phyloP scores from a whole-genome alignment of 345 rosid species.

The Camelina sativa region DNA sequence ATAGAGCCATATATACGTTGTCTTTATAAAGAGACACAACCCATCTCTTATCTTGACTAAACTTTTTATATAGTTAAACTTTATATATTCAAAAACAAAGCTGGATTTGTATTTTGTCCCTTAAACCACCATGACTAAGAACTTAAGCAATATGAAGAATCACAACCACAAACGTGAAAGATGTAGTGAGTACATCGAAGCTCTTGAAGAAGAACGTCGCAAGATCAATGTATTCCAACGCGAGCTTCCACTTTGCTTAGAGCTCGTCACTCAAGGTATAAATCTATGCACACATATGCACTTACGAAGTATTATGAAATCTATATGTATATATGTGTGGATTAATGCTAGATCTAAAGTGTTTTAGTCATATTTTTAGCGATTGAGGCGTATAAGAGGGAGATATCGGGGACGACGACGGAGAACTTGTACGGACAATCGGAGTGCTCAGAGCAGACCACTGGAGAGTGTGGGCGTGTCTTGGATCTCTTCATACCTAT shows the following conservation, averaged over 20 bases:
- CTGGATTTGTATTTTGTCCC: conserved; percentile 9
- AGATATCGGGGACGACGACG: conserved; percentile 66
- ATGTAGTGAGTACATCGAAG: conserved; percentile 64
- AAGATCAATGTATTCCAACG: conserved; percentile 92
- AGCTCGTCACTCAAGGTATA: conserved; percentile 83
- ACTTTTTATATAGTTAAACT: not conserved
- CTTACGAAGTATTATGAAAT: not conserved
- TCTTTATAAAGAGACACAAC: conserved; percentile 41
- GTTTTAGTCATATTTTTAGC: conserved; percentile 49
- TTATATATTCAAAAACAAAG: not conserved
- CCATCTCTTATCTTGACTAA: conserved; percentile 15
- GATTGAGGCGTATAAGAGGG: conserved; percentile 72
- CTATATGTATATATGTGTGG: not conserved
- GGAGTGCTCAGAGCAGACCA: conserved; percentile 87
- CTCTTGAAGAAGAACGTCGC: conserved; percentile 82
- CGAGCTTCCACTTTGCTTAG: conserved; percentile 92
- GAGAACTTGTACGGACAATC: conserved; percentile 62
- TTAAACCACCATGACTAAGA: conserved; percentile 34
- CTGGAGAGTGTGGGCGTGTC: conserved; percentile 63
- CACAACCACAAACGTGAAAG: conserved; percentile 60
- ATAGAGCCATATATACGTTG: conserved; percentile 58
- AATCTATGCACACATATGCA: not conserved
- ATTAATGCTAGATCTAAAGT: conserved; percentile 4
- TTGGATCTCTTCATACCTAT: conserved; percentile 85
- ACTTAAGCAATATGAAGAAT: conserved; percentile 46